Evolutionary conservation across 805 yeast genomes (phyloP).

Genomic region (Teunomyces gatunensis): DNA sequence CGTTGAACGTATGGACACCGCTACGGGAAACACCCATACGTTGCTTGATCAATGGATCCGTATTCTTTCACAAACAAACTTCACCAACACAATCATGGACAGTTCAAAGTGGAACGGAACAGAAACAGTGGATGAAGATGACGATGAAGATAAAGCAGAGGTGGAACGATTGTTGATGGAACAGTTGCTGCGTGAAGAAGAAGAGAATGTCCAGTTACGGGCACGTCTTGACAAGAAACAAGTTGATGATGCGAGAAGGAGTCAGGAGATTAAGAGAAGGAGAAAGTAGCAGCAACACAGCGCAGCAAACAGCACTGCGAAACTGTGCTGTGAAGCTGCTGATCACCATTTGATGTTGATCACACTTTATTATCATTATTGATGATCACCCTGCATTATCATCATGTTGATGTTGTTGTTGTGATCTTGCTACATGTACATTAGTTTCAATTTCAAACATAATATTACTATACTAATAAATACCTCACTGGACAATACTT

Average conservation of each 20-base stretch:
- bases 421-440: too few species aligned
- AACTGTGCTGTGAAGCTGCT: too few species aligned
- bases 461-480: background rate
- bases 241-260: constrained; percentile 8
- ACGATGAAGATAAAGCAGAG: constrained; percentile 15
- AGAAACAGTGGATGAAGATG: constrained; percentile 14
- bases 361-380: too few species aligned
- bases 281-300: constrained; percentile 12
- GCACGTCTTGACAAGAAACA: constrained; percentile 18
- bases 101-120: constrained; percentile 42
- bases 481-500: constrained; percentile 17
- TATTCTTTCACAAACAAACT: constrained; percentile 60
- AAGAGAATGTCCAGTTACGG: constrained; percentile 24
- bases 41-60: constrained; percentile 59
- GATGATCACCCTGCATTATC: too few species aligned
- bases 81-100: constrained; percentile 47
- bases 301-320: too few species aligned
- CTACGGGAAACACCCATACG: constrained; percentile 47
- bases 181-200: constrained; percentile 23
- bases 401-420: too few species aligned
- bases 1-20: constrained; percentile 32
- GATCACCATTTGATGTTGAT: too few species aligned
- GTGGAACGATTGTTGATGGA: constrained; percentile 23
- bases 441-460: background rate
- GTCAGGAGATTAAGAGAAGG: constrained; percentile 15